Base-by-base conservation (phyloP, 768 basidiomycete genomes). In the Pulveroboletus sp. region DNA sequence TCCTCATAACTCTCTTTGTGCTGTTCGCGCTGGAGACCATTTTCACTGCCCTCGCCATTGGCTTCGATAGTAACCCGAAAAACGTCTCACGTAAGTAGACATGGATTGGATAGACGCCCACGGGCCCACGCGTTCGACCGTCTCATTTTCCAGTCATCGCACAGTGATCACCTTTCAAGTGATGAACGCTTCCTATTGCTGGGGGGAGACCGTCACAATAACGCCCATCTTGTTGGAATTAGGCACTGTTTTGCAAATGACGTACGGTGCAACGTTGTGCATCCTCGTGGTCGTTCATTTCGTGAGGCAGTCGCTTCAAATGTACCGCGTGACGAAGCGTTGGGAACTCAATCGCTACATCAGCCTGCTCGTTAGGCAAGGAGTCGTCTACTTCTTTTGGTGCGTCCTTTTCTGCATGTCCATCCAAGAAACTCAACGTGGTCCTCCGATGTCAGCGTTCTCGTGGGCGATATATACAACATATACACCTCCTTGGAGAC, bases 401-500 rank as follows among this genome's bases (percentile, higher is more conserved):
- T 42, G 20, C 7, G 41, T 29, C 19, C 27, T 6, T 11, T 32
- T 46, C 81, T n/a, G n/a, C n/a, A n/a, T n/a, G n/a, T n/a, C n/a
- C 27, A 12, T 29, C 6, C 12, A 29, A 6, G 12, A 12, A 4
- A n/a, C 14, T 17, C 19, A 35, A 12, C 5, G 5, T 16, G 2
- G 34, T 17, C 19, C 14, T 35, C 19, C 6, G 5, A 17, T 19
- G 17, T 17, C 10, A 35, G 34, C 7, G n/a, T 35, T 7, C 34
- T 35, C 11, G 17, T 35, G n/a, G 4, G n/a, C 8, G 19, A 35
- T 6, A 16, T 35, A 16, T 7, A 17, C 9, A 17, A 6, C 19
- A 17, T 16, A 16, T 10, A 6, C 5, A n/a, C n/a, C n/a, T n/a
- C n/a, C n/a, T n/a, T n/a, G 11, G 9, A 8, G 11, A 17, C 16